Conservation (phyloP, 257 asterid species). For the Schizonepeta tenuifolia region DNA sequence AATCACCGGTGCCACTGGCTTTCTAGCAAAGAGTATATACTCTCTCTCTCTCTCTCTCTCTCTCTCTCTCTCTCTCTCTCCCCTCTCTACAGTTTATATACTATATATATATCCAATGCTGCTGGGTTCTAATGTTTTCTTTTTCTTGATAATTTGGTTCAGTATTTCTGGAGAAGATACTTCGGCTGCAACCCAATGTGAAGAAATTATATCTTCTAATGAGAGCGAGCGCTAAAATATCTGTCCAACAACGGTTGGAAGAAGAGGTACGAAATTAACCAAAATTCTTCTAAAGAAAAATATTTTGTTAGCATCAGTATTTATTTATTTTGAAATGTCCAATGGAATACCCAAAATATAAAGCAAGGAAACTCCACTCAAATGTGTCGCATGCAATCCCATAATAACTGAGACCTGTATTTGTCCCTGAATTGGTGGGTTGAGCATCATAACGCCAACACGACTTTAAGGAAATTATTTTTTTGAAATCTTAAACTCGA, state of each 20-base stretch:
- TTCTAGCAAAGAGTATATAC: slow-evolving; percentile 53
- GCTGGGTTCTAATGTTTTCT: background rate
- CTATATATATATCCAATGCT: background rate
- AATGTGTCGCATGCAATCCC: background rate
- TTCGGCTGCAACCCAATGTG: slow-evolving; percentile 53
- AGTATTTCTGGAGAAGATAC: slow-evolving; percentile 56
- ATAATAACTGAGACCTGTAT: too few species aligned
- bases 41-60: slow-evolving; percentile 23
- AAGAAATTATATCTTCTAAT: slow-evolving; percentile 48
- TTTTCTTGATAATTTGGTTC: background rate
- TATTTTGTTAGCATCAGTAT: background rate
- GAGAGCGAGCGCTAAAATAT: slow-evolving; percentile 23
- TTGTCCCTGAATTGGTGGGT: too few species aligned
- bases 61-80: background rate
- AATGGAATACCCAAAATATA: too few species aligned
- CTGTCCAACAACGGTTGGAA: slow-evolving; percentile 36
- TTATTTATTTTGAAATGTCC: too few species aligned
- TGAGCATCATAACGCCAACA: too few species aligned
- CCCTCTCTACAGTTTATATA: too few species aligned
- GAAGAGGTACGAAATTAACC: slow-evolving; percentile 43
- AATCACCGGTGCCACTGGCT: slow-evolving; percentile 67
- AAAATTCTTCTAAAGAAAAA: background rate
- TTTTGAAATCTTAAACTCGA: too few species aligned
- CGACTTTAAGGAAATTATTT: too few species aligned
- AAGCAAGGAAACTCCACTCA: background rate